Conservation (phyloP, 805 yeast species). For the Saccharomyces cerevisiae region DNA sequence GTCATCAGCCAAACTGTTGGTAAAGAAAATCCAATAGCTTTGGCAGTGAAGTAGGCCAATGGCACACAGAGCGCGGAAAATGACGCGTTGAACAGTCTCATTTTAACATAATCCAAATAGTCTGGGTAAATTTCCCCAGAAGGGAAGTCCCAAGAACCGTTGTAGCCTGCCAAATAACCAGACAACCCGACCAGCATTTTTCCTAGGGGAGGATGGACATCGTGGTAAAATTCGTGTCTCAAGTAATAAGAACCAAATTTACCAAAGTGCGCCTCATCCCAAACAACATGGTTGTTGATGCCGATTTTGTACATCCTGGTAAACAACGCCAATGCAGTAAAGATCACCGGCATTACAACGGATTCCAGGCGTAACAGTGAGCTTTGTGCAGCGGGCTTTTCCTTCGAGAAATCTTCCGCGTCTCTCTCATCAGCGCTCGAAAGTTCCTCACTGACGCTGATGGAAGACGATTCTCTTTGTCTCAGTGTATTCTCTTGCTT, state of each 20-base stretch:
- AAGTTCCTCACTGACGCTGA: slow-evolving; percentile 1
- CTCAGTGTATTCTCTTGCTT: background rate
- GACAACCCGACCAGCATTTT: slow-evolving; percentile 72
- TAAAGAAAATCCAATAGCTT: slow-evolving; percentile 44
- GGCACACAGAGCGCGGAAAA: slow-evolving; percentile 64
- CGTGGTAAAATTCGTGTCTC: slow-evolving; percentile 73
- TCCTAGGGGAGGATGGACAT: slow-evolving; percentile 84
- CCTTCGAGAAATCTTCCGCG: slow-evolving; percentile 13
- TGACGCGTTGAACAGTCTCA: slow-evolving; percentile 65
- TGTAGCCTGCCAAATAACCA: slow-evolving; percentile 75
- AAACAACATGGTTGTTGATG: slow-evolving; percentile 51
- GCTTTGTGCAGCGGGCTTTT: slow-evolving; percentile 1
- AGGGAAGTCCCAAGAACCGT: slow-evolving; percentile 67
- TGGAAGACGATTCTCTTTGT: background rate
- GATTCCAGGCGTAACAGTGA: slow-evolving; percentile 26
- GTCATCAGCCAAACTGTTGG: slow-evolving; percentile 54
- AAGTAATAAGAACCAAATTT: slow-evolving; percentile 76
- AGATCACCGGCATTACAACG: slow-evolving; percentile 35
- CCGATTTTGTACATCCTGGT: slow-evolving; percentile 56
- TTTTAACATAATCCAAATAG: slow-evolving; percentile 47
- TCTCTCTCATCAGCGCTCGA: slow-evolving; percentile 8
- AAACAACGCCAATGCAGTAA: slow-evolving; percentile 41
- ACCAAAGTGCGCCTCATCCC: slow-evolving; percentile 92
- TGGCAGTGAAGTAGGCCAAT: slow-evolving; percentile 61
- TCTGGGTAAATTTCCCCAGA: slow-evolving; percentile 61